Percentiles rank a stretch among this genome's conserved stretches.
These are phyloP conservation scores for Pseudogymnoascus pannorum DNA, from an alignment of 2,329 filamentous ascomycete species.

Conservation along the genomic window DNA sequence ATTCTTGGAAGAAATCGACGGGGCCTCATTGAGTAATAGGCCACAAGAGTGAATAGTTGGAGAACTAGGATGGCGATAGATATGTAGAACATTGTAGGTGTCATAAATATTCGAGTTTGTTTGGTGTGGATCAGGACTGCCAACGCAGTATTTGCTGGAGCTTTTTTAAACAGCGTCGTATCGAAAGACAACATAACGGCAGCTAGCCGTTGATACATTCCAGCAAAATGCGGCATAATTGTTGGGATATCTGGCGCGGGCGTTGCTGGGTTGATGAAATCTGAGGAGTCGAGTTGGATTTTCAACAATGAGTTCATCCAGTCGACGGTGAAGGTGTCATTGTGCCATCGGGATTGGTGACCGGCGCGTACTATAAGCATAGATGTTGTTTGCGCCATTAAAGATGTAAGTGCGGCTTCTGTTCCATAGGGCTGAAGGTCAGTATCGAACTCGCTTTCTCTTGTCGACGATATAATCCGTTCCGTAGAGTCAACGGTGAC, in stretches of 20 bases:
- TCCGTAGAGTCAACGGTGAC: constrained; percentile 30
- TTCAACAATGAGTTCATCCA: constrained; percentile 43
- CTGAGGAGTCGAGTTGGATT: constrained; percentile 23
- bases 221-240: constrained; percentile 20
- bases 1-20: constrained; percentile 41
- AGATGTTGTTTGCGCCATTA: neutral
- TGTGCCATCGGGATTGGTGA: constrained; percentile 36
- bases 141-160: constrained; percentile 16
- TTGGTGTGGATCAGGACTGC: constrained; percentile 11
- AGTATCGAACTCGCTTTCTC: constrained; percentile 7
- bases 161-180: constrained; percentile 30
- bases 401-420: neutral
- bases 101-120: constrained; percentile 43
- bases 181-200: constrained; percentile 39
- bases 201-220: constrained; percentile 34
- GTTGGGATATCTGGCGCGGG: constrained; percentile 29
- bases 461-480: constrained; percentile 21
- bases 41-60: constrained; percentile 36
- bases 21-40: constrained; percentile 37
- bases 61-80: constrained; percentile 36
- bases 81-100: constrained; percentile 38
- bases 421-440: neutral
- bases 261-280: constrained; percentile 30
- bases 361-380: neutral
- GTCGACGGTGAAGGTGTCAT: constrained; percentile 36